Evolutionary conservation across 2,329 filamentous ascomycete genomes (phyloP), one percentile per base, ranked within the genome.

Genomic region (Ophiostoma angusticollis): DNA sequence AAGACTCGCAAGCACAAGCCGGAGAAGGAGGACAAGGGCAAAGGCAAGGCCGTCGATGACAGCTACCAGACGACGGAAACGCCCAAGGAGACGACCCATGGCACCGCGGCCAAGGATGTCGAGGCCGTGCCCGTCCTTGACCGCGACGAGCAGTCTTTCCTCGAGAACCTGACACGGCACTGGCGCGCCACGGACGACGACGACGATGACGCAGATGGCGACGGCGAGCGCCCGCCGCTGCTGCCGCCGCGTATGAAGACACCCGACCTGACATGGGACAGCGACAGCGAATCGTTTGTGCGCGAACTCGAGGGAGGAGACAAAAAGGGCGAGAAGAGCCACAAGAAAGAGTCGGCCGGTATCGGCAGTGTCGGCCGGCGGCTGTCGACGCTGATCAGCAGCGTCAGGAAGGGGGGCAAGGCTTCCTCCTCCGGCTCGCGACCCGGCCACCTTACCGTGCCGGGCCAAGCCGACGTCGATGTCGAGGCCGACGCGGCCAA

Each of bases 1-100:
- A 79, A 77, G 54, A 60, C 67, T 52, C 78, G 77, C 60, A 74
- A 78, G 57, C 59, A 70, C 53, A 66, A 63, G 49, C 65, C 61
- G 2, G 63, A 73, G 42, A 70, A 73, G 49, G 58, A 51, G 5
- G 52, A 54, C 40, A 45, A 52, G 18, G 45, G 50, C 13, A 48
- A 48, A 24, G 46, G 48, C 13, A 16, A 37, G 32, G 23, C 27
- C 14, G 17, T 11, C 18, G 43, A 37, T 43, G 58, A 57, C 13
- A 56, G 54, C 21, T 50, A 54, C n/a, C 29, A 27, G 25, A 8
- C 30, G n/a, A 21, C 24, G 25, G 33, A 24, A 16, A 4, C 23
- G 19, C n/a, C 5, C 16, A 27, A 13, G 21, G 6, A 6, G 30
- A 25, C 2, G 16, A n/a, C 23, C 34, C 7, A 8, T n/a, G 19